Percentiles rank a stretch among this genome's conserved stretches.
phyloP scores from a whole-genome alignment of 2,329 filamentous ascomycete species.

The Penicillium sp. region DNA sequence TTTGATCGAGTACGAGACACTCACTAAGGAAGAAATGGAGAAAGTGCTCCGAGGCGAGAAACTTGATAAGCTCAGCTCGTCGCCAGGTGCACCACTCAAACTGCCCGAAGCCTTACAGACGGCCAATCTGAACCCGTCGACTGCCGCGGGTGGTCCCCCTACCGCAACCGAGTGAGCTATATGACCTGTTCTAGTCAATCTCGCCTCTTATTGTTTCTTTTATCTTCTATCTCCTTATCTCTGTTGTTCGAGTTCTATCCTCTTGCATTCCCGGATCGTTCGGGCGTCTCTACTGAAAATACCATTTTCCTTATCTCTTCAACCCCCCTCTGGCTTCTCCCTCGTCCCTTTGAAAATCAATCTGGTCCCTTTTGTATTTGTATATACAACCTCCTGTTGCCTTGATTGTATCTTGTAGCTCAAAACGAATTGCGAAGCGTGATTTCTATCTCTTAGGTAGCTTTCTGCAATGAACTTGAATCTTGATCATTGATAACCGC shows the following conservation, averaged over 20 bases:
- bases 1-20: constrained; percentile 89
- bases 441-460: neutral
- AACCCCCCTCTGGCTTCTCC: neutral
- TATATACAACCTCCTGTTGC: neutral
- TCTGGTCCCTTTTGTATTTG: neutral
- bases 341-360: neutral
- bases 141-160: constrained; percentile 20
- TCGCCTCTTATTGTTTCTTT: neutral
- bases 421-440: neutral
- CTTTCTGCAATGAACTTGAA: neutral
- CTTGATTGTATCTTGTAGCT: neutral
- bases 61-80: constrained; percentile 65
- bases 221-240: constrained; percentile 1
- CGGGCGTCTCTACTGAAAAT: constrained; percentile 26
- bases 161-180: constrained; percentile 24
- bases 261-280: constrained; percentile 23
- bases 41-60: constrained; percentile 86
- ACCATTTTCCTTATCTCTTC: constrained; percentile 15
- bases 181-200: neutral
- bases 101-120: constrained; percentile 57
- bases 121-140: constrained; percentile 28
- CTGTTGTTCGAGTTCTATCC: constrained; percentile 6
- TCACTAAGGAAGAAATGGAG: constrained; percentile 85
- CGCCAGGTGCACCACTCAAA: constrained; percentile 59
- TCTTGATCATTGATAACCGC: neutral